Conservation (phyloP, 306 rosid species). For the Cucurbita maxima region DNA sequence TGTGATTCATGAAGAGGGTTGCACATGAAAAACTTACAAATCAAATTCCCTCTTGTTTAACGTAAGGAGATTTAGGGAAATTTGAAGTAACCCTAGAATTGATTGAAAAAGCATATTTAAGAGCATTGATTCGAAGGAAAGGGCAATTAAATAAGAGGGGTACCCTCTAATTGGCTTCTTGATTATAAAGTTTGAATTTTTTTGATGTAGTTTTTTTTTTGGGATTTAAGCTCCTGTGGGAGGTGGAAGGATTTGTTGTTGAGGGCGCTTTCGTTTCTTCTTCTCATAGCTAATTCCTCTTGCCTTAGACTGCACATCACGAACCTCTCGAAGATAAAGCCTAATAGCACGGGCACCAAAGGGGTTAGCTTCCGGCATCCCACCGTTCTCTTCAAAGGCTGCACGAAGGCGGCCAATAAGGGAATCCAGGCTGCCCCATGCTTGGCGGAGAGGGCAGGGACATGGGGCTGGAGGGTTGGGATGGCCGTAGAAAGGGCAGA, state of each 20-base stretch:
- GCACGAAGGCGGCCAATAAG: constrained; percentile 90
- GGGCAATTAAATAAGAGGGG: not conserved
- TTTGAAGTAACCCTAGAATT: not conserved
- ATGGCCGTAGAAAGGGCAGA: constrained; percentile 91
- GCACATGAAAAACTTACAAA: not conserved
- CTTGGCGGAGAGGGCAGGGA: constrained; percentile 89
- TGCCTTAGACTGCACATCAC: constrained; percentile 94
- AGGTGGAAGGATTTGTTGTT: constrained; percentile 5
- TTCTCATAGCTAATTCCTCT: constrained; percentile 96
- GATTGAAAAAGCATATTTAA: not conserved
- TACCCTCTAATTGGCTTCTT: not conserved
- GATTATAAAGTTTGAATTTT: not conserved
- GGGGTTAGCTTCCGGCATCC: constrained; percentile 81
- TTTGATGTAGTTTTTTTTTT: not conserved
- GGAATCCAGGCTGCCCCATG: constrained; percentile 98
- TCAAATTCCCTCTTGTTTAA: not conserved
- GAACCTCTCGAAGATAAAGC: constrained; percentile 91
- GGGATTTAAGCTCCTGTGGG: constrained; percentile 29
- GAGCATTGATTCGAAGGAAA: not conserved
- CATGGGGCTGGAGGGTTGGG: constrained; percentile 96
- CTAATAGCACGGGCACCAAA: constrained; percentile 94
- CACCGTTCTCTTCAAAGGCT: constrained; percentile 97
- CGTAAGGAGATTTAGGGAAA: not conserved
- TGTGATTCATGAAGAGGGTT: not conserved
- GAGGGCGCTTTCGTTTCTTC: constrained; percentile 86